phyloP scores from a whole-genome alignment of 179 eudicot species.

The Nepenthes alata region DNA sequence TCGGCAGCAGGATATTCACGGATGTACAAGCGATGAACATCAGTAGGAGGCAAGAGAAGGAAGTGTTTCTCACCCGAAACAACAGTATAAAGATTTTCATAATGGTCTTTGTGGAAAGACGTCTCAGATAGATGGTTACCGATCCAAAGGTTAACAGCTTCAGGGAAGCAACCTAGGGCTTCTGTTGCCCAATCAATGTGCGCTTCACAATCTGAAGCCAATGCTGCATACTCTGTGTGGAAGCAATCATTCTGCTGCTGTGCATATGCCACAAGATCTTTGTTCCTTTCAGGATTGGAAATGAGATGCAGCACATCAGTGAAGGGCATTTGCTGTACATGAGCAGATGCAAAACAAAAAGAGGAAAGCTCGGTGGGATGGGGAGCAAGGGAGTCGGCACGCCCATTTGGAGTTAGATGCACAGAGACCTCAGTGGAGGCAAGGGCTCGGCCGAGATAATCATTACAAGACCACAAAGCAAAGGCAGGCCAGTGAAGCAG shows the following conservation, averaged over 20 bases:
- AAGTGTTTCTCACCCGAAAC: constrained; percentile 84
- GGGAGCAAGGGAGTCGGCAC: constrained; percentile 63
- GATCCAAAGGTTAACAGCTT: constrained; percentile 92
- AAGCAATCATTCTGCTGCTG: constrained; percentile 95
- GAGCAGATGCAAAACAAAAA: constrained; percentile 80
- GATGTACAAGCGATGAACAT: constrained; percentile 80
- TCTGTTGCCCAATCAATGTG: constrained; percentile 76
- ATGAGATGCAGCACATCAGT: constrained; percentile 38
- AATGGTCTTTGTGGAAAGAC: constrained; percentile 89
- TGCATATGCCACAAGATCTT: constrained; percentile 50
- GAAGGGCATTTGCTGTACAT: constrained; percentile 46
- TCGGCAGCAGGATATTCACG: constrained; percentile 66
- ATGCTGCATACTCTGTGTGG: constrained; percentile 43
- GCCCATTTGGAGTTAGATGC: constrained; percentile 85
- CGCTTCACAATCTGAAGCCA: constrained; percentile 51
- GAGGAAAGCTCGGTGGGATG: constrained; percentile 33
- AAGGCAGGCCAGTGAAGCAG: constrained; percentile 68
- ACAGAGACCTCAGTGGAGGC: constrained; percentile 51
- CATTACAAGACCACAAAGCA: constrained; percentile 58
- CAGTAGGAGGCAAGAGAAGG: constrained; percentile 83
- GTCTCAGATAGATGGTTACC: constrained; percentile 61
- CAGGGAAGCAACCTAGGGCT: constrained; percentile 71
- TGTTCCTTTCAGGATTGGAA: constrained; percentile 12
- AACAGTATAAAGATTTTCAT: constrained; percentile 82
- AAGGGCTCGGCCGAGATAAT: constrained; percentile 41